phyloP scores from a whole-genome alignment of 139 green algal species.

The Tetratostichococcus sp. region DNA sequence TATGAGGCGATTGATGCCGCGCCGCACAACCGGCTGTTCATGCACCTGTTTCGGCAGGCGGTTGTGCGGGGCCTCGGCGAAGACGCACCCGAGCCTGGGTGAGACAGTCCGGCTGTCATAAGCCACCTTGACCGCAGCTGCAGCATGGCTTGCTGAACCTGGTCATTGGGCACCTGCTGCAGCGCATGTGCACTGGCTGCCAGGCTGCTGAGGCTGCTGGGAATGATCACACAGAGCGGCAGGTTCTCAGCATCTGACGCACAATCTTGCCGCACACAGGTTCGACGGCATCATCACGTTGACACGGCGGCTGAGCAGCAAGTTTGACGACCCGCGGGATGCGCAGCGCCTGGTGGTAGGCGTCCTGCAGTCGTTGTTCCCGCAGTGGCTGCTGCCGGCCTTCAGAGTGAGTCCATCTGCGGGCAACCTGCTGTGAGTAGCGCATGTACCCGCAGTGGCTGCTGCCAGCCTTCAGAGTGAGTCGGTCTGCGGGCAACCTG shows the following conservation, averaged over 20 bases:
- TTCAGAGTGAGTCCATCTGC: constrained; percentile 71
- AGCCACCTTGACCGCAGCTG: too few species aligned
- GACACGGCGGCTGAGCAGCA: constrained; percentile 70
- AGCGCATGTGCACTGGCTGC: too few species aligned
- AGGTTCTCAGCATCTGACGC: too few species aligned
- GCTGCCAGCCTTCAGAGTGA: too few species aligned
- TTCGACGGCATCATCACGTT: constrained; percentile 86
- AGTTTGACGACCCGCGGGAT: constrained; percentile 29
- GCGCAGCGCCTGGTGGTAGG: constrained; percentile 55
- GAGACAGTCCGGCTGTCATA: too few species aligned
- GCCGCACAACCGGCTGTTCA: not conserved
- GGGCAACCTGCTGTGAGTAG: too few species aligned
- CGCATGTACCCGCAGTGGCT: too few species aligned
- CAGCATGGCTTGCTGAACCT: too few species aligned
- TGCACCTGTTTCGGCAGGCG: not conserved
- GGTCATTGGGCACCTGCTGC: too few species aligned
- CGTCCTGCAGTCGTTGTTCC: constrained; percentile 79
- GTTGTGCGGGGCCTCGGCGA: not conserved
- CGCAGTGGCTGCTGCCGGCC: constrained; percentile 67
- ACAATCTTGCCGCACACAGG: constrained; percentile 38
- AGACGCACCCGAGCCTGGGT: not conserved
- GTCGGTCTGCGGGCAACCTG: too few species aligned
- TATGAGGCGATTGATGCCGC: not conserved
- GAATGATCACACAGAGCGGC: too few species aligned
- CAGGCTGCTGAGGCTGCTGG: too few species aligned